phyloP scores from a whole-genome alignment of 371 early-diverging fungal species.

The Batrachochytrium dendrobatidis region DNA sequence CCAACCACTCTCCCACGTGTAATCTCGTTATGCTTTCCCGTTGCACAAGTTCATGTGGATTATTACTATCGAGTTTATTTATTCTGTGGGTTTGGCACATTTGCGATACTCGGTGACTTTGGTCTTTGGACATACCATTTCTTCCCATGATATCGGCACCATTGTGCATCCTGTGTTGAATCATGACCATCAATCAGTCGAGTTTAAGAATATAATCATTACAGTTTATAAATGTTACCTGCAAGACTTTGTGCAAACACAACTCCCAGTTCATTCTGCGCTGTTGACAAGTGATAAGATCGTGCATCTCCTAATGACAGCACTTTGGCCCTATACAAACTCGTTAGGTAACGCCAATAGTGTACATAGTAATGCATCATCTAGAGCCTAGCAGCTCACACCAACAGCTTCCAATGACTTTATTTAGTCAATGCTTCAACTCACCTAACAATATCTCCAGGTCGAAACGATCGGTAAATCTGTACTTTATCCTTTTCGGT shows the following conservation, averaged over 20 bases:
- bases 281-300: conserved; percentile 85
- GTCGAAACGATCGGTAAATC: conserved; percentile 82
- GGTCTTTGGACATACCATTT: conserved; percentile 94
- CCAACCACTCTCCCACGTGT: too few species aligned
- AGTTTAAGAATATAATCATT: neutral
- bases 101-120: conserved; percentile 78
- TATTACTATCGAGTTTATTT: too few species aligned
- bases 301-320: conserved; percentile 89
- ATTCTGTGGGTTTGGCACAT: conserved; percentile 85
- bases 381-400: neutral
- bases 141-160: conserved; percentile 95
- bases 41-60: neutral
- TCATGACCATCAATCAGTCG: conserved; percentile 3
- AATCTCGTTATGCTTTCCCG: too few species aligned
- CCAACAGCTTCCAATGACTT: neutral
- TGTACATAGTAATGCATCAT: neutral
- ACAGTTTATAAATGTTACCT: conserved; percentile 26
- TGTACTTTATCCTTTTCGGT: conserved; percentile 91
- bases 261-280: conserved; percentile 89
- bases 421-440: too few species aligned
- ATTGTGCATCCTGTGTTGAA: conserved; percentile 66
- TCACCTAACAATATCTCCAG: conserved; percentile 78
- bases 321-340: conserved; percentile 33
- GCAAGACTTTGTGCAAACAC: conserved; percentile 85
- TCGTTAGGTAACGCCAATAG: neutral